Evolutionary conservation across 805 yeast genomes (phyloP).

Genomic region (Tanozyma kutaoensis): DNA sequence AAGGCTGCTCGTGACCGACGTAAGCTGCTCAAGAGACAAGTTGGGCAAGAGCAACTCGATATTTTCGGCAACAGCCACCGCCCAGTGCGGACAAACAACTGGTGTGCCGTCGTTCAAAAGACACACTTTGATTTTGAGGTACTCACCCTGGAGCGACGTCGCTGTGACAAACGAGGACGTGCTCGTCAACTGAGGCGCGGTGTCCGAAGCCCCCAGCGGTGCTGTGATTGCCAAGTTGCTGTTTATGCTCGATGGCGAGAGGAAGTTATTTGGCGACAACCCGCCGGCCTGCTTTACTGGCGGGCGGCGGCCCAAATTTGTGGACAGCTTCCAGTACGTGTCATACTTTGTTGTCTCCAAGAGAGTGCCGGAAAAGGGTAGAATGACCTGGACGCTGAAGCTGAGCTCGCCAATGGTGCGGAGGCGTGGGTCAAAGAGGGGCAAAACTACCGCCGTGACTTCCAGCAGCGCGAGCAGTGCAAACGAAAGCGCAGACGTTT

Average conservation of each 20-base stretch:
- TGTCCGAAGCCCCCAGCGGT: constrained; percentile 9
- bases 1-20: constrained; percentile 22
- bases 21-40: constrained; percentile 34
- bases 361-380: constrained; percentile 77
- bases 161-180: constrained; percentile 72
- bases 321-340: constrained; percentile 88
- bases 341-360: constrained; percentile 86
- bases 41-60: constrained; percentile 51
- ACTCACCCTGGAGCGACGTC: constrained; percentile 77
- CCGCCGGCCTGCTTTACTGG: constrained; percentile 22
- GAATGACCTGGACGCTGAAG: constrained; percentile 69
- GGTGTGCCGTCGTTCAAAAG: constrained; percentile 77
- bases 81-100: constrained; percentile 61
- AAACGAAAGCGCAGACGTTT: constrained; percentile 63
- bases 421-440: constrained; percentile 70
- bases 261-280: constrained; percentile 26
- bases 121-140: constrained; percentile 56
- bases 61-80: constrained; percentile 34
- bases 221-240: constrained; percentile 1
- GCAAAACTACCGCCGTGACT: constrained; percentile 35
- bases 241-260: constrained; percentile 19
- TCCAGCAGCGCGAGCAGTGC: constrained; percentile 25
- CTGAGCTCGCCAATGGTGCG: constrained; percentile 71
- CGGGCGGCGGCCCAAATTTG: constrained; percentile 34
- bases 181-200: constrained; percentile 3